These are phyloP conservation scores for Phlyctochytrium planicorne DNA, from an alignment of 192 early-diverging fungal species.

Conservation along the genomic window DNA sequence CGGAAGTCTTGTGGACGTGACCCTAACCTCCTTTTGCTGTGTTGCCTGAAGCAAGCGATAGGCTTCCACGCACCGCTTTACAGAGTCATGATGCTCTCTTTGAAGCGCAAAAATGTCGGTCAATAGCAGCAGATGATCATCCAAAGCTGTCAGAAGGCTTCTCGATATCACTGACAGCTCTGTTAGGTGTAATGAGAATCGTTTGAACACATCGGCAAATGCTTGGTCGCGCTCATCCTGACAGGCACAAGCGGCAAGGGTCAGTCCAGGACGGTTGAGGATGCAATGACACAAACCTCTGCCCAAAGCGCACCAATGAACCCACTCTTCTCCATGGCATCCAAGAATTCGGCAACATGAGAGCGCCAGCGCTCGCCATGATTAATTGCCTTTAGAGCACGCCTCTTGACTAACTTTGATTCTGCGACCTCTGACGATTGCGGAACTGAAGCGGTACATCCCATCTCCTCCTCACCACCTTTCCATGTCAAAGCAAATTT, in stretches of 20 bases:
- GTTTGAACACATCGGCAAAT: conserved; percentile 23
- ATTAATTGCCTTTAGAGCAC: neutral
- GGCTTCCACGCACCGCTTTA: neutral
- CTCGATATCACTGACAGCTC: conserved; percentile 15
- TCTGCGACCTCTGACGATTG: conserved; percentile 3
- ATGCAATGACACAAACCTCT: conserved; percentile 13
- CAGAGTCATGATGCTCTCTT: conserved; percentile 17
- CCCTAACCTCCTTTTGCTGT: neutral
- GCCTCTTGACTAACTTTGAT: conserved; percentile 3
- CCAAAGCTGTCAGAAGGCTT: conserved; percentile 14
- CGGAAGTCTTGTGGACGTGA: neutral
- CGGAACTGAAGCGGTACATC: neutral
- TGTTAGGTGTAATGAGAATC: conserved; percentile 8
- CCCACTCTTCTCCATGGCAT: conserved; percentile 13
- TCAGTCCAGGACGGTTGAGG: no score
- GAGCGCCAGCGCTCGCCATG: conserved; percentile 1
- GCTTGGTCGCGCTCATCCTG: conserved; percentile 25
- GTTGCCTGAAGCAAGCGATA: neutral
- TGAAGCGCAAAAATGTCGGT: conserved; percentile 17
- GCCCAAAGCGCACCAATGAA: conserved; percentile 19
- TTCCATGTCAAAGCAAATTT: no score
- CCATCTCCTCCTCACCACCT: no score
- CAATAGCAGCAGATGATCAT: conserved; percentile 1
- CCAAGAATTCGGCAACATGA: conserved; percentile 6
- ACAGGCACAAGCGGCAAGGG: neutral